Conservation (phyloP, 2,329 filamentous ascomycete genomes). For the Colletotrichum chlorophyti region DNA sequence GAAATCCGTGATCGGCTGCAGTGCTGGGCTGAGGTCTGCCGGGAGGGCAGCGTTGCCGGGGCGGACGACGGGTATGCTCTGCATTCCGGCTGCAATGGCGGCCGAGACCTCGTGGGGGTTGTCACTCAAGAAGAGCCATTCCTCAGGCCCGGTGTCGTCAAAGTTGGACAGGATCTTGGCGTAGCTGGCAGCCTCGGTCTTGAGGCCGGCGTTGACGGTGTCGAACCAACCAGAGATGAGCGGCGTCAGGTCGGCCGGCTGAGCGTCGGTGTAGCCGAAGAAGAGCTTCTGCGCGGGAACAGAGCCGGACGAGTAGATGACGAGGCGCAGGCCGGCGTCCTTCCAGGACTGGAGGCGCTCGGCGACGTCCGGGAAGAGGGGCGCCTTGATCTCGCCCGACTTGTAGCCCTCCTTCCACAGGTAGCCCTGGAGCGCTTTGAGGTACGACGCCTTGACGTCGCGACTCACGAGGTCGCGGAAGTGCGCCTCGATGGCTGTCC, state of each 20-base stretch:
- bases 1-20: conserved; percentile 44
- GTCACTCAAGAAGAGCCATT: conserved; percentile 83
- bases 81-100: conserved; percentile 68
- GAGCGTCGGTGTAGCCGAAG: conserved; percentile 70
- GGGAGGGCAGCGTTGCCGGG: conserved; percentile 74
- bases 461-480: conserved; percentile 73
- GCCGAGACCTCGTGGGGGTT: conserved; percentile 75
- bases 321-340: conserved; percentile 60
- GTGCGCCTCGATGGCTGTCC: conserved; percentile 67
- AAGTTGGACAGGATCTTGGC: conserved; percentile 62
- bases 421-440: conserved; percentile 82
- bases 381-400: conserved; percentile 72
- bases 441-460: conserved; percentile 78
- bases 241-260: conserved; percentile 63
- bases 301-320: conserved; percentile 85
- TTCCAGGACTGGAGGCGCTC: conserved; percentile 67
- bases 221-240: conserved; percentile 76
- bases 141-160: conserved; percentile 51
- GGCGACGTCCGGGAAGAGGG: conserved; percentile 78
- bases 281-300: conserved; percentile 82
- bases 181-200: conserved; percentile 73
- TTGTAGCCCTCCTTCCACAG: conserved; percentile 80
- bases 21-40: conserved; percentile 48
- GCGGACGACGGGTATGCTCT: conserved; percentile 66
- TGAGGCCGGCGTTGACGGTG: conserved; percentile 80